Conservation (phyloP, 768 basidiomycete species). For the Pulveroboletus sp. region DNA sequence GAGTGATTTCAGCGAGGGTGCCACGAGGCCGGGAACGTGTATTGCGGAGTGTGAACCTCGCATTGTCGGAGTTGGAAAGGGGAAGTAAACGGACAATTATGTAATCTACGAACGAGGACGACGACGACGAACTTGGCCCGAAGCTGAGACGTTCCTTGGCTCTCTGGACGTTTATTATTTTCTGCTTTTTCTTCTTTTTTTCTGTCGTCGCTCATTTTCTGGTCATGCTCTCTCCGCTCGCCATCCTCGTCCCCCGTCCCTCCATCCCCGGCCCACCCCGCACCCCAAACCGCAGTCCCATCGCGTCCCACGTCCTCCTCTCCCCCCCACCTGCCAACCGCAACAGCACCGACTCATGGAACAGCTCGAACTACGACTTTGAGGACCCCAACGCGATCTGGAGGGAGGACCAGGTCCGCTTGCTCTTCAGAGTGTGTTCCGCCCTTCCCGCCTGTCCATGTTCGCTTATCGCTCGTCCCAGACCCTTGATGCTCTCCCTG, state of each 20-base stretch:
- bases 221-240: conserved; percentile 47
- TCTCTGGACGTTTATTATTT: conserved; percentile 20
- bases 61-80: conserved; percentile 10
- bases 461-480: conserved; percentile 10
- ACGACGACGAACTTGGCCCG: conserved; percentile 21
- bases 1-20: conserved; percentile 25
- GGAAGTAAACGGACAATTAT: conserved; percentile 20
- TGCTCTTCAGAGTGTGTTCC: conserved; percentile 59
- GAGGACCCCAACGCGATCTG: conserved; percentile 65
- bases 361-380: conserved; percentile 67
- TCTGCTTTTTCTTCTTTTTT: background rate
- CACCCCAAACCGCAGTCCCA: conserved; percentile 58
- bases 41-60: conserved; percentile 12
- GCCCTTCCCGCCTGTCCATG: background rate
- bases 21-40: conserved; percentile 22
- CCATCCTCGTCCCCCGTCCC: conserved; percentile 62
- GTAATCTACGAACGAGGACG: conserved; percentile 21
- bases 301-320: conserved; percentile 51
- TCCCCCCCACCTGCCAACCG: conserved; percentile 39
- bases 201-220: conserved; percentile 48
- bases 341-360: conserved; percentile 82
- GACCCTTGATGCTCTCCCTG: conserved; percentile 81
- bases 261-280: conserved; percentile 45
- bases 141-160: conserved; percentile 23
- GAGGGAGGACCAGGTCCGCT: conserved; percentile 66